Evolutionary conservation across 768 basidiomycete species (phyloP).

Genomic region (Termitomyces eurrhizus): DNA sequence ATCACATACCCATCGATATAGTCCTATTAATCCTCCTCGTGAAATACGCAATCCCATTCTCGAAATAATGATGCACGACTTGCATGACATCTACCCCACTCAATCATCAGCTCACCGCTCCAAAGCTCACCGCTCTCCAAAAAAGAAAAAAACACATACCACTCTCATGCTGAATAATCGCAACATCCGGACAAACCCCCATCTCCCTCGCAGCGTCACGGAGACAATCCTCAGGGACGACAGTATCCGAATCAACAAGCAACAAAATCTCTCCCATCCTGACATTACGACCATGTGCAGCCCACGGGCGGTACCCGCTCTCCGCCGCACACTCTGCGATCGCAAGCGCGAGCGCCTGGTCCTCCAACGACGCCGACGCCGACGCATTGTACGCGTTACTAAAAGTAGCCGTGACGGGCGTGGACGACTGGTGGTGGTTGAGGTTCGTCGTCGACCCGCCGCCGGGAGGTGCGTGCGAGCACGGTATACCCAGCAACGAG

Average conservation of each 20-base stretch:
- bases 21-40: slow-evolving; percentile 75
- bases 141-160: slow-evolving; percentile 28
- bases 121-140: no score
- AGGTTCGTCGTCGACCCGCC: slow-evolving; percentile 1
- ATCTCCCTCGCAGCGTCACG: slow-evolving; percentile 85
- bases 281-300: slow-evolving; percentile 64
- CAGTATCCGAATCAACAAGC: slow-evolving; percentile 74
- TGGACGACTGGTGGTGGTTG: neutral
- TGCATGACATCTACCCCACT: slow-evolving; percentile 64
- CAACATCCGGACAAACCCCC: slow-evolving; percentile 66
- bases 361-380: slow-evolving; percentile 49
- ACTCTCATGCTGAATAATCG: slow-evolving; percentile 84
- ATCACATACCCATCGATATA: slow-evolving; percentile 63
- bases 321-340: slow-evolving; percentile 69
- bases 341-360: slow-evolving; percentile 65
- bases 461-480: no score
- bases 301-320: slow-evolving; percentile 61
- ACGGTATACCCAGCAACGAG: slow-evolving; percentile 7
- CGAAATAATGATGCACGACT: slow-evolving; percentile 83
- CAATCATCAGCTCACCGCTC: neutral
- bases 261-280: slow-evolving; percentile 76
- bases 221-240: slow-evolving; percentile 81
- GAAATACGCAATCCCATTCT: slow-evolving; percentile 85
- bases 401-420: neutral
- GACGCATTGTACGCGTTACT: slow-evolving; percentile 15